Conservation (phyloP, 2,329 filamentous ascomycete genomes). For the Escovopsis weberi region DNA sequence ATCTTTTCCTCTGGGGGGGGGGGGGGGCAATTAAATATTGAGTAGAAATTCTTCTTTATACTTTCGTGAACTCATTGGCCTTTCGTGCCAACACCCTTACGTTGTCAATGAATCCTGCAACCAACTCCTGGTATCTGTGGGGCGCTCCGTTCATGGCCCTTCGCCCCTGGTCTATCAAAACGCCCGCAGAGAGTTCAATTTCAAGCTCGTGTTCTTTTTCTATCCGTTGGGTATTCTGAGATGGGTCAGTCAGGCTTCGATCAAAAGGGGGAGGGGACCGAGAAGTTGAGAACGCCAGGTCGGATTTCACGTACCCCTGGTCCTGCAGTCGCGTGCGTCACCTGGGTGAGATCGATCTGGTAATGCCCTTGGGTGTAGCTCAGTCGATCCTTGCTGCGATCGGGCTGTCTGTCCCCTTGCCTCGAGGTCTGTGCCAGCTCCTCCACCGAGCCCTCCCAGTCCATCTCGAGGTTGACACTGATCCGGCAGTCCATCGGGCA, state of each 20-base stretch:
- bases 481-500: slow-evolving; percentile 79
- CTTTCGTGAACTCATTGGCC: slow-evolving; percentile 17
- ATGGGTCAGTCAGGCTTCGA: slow-evolving; percentile 4
- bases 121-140: slow-evolving; percentile 50
- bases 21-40: slow-evolving; percentile 33
- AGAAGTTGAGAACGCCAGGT: too few species aligned
- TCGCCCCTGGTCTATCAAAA: slow-evolving; percentile 51
- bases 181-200: slow-evolving; percentile 52
- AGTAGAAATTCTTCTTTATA: background rate
- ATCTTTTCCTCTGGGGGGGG: too few species aligned
- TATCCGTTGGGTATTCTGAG: slow-evolving; percentile 23
- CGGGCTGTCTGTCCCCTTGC: slow-evolving; percentile 29
- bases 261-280: background rate
- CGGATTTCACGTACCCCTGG: slow-evolving; percentile 20
- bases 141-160: slow-evolving; percentile 35
- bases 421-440: slow-evolving; percentile 31
- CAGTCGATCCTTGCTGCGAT: slow-evolving; percentile 77
- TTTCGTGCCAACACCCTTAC: slow-evolving; percentile 42
- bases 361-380: slow-evolving; percentile 82
- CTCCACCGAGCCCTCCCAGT: slow-evolving; percentile 55
- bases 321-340: slow-evolving; percentile 37
- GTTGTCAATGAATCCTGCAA: slow-evolving; percentile 65
- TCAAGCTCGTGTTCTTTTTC: slow-evolving; percentile 70
- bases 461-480: slow-evolving; percentile 89
- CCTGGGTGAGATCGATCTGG: slow-evolving; percentile 86